Evolutionary conservation across 148 eudicot species (phyloP).

Genomic region (Rhododendron mucronatum): DNA sequence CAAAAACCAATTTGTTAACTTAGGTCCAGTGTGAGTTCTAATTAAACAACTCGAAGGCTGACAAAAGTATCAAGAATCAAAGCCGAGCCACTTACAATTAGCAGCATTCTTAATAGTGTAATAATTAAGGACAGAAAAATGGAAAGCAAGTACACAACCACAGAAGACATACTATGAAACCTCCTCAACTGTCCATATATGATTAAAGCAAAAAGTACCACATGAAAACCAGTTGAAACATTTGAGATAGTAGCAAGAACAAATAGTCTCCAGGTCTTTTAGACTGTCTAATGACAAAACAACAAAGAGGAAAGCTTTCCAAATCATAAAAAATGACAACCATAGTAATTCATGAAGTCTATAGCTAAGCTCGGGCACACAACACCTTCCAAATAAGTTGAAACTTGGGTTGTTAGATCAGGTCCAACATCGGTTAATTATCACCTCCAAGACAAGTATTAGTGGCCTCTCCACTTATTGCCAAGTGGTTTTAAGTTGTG

Average conservation of each 20-base stretch:
- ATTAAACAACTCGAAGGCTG: background rate
- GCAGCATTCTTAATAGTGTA: background rate
- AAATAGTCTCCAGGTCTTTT: background rate
- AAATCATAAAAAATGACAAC: background rate
- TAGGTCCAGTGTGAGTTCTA: background rate
- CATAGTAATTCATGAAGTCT: background rate
- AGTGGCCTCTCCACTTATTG: background rate
- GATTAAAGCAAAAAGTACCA: background rate
- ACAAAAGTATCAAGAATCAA: background rate
- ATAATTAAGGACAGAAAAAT: background rate
- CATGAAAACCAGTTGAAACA: slow-evolving; percentile 3
- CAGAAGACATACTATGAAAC: background rate
- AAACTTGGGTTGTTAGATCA: background rate
- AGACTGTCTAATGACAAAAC: background rate
- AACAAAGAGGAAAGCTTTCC: background rate
- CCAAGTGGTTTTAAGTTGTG: background rate
- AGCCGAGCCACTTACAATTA: background rate
- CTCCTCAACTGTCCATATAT: background rate
- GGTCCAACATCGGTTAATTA: background rate
- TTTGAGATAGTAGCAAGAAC: background rate
- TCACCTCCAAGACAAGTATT: background rate
- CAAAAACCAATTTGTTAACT: slow-evolving; percentile 17
- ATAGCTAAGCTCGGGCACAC: background rate
- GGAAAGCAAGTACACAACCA: background rate
- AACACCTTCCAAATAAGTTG: background rate